These are phyloP conservation scores for Dovyalis caffra DNA, from an alignment of 345 rosid species.

Conservation along the genomic window DNA sequence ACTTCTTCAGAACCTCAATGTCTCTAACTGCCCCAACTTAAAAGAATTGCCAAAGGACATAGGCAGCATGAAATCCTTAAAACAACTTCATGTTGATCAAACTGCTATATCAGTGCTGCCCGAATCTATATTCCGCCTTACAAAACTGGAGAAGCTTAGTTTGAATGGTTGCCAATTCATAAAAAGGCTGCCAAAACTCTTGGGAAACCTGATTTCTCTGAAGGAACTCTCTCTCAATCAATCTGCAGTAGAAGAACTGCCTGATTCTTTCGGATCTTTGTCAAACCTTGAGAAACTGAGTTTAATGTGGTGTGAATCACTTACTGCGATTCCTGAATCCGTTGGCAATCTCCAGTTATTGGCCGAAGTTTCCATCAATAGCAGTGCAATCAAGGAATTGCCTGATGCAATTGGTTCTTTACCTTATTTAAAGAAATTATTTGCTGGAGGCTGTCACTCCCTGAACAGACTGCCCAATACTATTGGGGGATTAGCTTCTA, in stretches of 20 bases:
- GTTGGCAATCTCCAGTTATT: constrained; percentile 38
- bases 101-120: no score
- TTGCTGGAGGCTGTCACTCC: constrained; percentile 20
- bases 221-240: no score
- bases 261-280: no score
- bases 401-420: constrained; percentile 44
- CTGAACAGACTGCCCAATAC: constrained; percentile 43
- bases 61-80: constrained; percentile 43
- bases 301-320: constrained; percentile 29
- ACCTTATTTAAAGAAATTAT: constrained; percentile 28
- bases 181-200: no score
- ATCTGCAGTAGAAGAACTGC: no score
- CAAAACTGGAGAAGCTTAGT: no score
- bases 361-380: constrained; percentile 17
- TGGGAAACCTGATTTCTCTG: no score
- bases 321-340: constrained; percentile 35
- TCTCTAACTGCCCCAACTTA: constrained; percentile 36
- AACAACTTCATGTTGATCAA: constrained; percentile 39
- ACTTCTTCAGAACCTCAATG: constrained; percentile 37
- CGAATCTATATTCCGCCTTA: no score
- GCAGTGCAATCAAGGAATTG: constrained; percentile 30
- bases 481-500: constrained; percentile 33
- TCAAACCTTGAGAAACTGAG: no score
- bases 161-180: no score
- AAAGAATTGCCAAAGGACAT: constrained; percentile 38